Percentiles rank a stretch among this genome's conserved stretches.
Evolutionary conservation across 345 rosid genomes (phyloP).

Genomic region (Trapa incisa): DNA sequence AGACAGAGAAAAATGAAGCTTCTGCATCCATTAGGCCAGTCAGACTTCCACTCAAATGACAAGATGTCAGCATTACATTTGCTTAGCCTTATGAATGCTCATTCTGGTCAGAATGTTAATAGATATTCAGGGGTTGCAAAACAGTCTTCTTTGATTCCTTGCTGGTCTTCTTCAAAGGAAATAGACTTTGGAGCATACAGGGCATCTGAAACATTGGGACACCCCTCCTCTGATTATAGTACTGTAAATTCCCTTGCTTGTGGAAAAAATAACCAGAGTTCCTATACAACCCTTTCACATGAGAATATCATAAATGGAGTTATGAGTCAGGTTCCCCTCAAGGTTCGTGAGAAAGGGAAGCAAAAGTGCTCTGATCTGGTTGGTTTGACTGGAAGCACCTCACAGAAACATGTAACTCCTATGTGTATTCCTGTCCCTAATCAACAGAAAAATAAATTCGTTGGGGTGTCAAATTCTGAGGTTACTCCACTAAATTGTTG

Average conservation of each 20-base stretch:
- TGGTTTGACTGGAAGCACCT: slow-evolving; percentile 22
- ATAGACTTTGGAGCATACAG: slow-evolving; percentile 28
- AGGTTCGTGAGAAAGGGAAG: slow-evolving; percentile 36
- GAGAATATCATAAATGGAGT: slow-evolving; percentile 24
- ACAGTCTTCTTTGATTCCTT: slow-evolving; percentile 35
- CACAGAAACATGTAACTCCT: slow-evolving; percentile 19
- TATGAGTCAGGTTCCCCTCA: slow-evolving; percentile 25
- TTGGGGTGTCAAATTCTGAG: slow-evolving; percentile 29
- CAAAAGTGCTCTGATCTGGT: slow-evolving; percentile 23
- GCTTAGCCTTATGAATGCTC: slow-evolving; percentile 84
- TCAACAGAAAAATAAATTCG: slow-evolving; percentile 23
- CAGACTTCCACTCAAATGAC: slow-evolving; percentile 53
- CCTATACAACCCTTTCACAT: slow-evolving; percentile 23
- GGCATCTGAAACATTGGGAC: slow-evolving; percentile 22
- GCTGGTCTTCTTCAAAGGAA: slow-evolving; percentile 34
- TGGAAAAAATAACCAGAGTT: slow-evolving; percentile 20
- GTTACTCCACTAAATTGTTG: slow-evolving; percentile 27
- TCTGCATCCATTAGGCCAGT: slow-evolving; percentile 21
- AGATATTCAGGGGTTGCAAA: slow-evolving; percentile 31
- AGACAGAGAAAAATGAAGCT: slow-evolving; percentile 30
- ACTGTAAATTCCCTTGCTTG: slow-evolving; percentile 24
- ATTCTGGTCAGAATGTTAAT: slow-evolving; percentile 11
- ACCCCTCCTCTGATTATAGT: slow-evolving; percentile 21
- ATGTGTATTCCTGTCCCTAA: slow-evolving; percentile 31
- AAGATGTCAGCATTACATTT: slow-evolving; percentile 86